A percentile compares a stretch with the other conserved stretches of the same genome.
Conservation (phyloP, 2,329 filamentous ascomycete species). For the Pseudopyrenochaeta lycopersici region DNA sequence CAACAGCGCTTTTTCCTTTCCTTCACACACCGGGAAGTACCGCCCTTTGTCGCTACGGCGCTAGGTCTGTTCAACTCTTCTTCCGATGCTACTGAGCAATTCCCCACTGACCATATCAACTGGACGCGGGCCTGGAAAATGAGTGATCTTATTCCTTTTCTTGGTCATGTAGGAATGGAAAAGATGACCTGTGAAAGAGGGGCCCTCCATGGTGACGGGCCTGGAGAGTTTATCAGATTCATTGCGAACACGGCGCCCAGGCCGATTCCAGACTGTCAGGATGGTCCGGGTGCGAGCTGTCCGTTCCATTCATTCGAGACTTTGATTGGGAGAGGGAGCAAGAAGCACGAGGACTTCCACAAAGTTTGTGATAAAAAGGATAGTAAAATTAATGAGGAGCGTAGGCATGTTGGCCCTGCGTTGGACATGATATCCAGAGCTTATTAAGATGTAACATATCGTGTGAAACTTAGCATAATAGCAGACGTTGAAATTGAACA, state of each 20-base stretch:
- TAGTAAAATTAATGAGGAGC: neutral
- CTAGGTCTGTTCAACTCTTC: constrained; percentile 75
- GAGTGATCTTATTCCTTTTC: constrained; percentile 69
- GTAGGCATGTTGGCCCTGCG: neutral
- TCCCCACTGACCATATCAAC: constrained; percentile 65
- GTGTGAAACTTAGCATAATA: too few species aligned
- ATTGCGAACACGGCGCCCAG: constrained; percentile 61
- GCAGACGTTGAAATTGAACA: too few species aligned
- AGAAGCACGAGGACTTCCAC: constrained; percentile 42
- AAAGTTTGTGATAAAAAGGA: constrained; percentile 38
- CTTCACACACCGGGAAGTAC: constrained; percentile 74
- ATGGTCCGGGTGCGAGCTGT: constrained; percentile 61
- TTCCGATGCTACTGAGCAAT: constrained; percentile 69
- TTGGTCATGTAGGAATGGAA: constrained; percentile 73
- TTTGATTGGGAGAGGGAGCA: constrained; percentile 52
- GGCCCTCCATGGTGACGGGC: constrained; percentile 55
- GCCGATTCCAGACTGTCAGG: constrained; percentile 57
- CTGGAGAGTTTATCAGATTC: constrained; percentile 61
- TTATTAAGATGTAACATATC: too few species aligned
- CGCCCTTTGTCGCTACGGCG: constrained; percentile 71
- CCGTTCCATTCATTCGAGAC: constrained; percentile 53
- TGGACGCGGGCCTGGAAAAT: constrained; percentile 70
- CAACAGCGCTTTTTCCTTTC: constrained; percentile 70
- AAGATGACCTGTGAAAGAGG: constrained; percentile 65
- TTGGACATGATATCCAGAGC: neutral